Conservation (phyloP, 768 basidiomycete genomes). For the Crucibulum laeve region DNA sequence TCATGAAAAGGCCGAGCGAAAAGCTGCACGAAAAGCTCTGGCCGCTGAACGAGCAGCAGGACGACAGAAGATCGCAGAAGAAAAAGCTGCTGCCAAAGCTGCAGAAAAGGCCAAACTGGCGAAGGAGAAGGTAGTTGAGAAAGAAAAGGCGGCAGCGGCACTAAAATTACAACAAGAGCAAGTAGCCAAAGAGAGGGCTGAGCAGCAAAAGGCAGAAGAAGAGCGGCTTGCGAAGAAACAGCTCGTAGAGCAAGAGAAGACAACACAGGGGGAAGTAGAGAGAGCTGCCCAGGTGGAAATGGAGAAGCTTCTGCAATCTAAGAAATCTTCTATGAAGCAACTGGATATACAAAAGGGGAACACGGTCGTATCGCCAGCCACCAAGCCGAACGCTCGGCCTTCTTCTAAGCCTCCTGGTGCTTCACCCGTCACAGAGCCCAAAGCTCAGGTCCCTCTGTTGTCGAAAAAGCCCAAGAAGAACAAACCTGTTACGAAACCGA, state of each 20-base stretch:
- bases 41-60: slow-evolving; percentile 61
- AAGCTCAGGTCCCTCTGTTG: slow-evolving; percentile 64
- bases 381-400: slow-evolving; percentile 10
- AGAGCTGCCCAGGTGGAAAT: too few relatives aligned
- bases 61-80: slow-evolving; percentile 50
- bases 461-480: slow-evolving; percentile 85
- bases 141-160: slow-evolving; percentile 35
- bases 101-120: slow-evolving; percentile 51
- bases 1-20: slow-evolving; percentile 56
- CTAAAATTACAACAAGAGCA: slow-evolving; percentile 34
- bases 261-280: slow-evolving; percentile 29
- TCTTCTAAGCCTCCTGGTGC: slow-evolving; percentile 8
- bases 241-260: slow-evolving; percentile 9
- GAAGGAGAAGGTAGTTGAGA: slow-evolving; percentile 51
- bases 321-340: too few relatives aligned
- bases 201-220: slow-evolving; percentile 33
- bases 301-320: too few relatives aligned
- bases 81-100: slow-evolving; percentile 51
- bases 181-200: slow-evolving; percentile 11
- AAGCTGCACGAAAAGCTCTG: slow-evolving; percentile 60
- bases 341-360: too few relatives aligned
- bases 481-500: slow-evolving; percentile 57
- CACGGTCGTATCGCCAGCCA: slow-evolving; percentile 3
- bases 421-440: slow-evolving; percentile 22
- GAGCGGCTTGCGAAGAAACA: slow-evolving; percentile 17